These are phyloP conservation scores for Debaryomycetaceae sp. DNA, from an alignment of 1,139 yeast species.

Conservation along the genomic window DNA sequence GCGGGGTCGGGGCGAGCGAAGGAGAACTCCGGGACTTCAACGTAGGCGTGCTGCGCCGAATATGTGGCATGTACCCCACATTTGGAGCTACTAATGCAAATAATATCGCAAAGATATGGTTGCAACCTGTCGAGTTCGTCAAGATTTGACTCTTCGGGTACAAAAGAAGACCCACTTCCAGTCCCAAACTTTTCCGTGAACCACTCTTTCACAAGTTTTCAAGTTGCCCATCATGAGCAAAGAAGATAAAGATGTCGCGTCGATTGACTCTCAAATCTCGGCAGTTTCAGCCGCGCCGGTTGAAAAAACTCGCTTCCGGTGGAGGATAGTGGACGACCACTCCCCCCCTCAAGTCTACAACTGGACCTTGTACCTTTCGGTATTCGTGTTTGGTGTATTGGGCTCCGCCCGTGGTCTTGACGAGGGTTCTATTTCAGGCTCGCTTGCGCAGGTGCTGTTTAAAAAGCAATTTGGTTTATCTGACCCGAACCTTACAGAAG, in stretches of 20 bases:
- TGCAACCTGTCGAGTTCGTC: too few species aligned
- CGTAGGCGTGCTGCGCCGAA: too few species aligned
- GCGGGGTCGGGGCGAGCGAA: too few species aligned
- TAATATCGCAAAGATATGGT: too few species aligned
- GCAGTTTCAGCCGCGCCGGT: background rate
- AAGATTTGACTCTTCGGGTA: too few species aligned
- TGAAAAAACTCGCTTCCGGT: constrained; percentile 15
- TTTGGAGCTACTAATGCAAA: too few species aligned
- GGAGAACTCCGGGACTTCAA: too few species aligned
- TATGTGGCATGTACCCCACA: too few species aligned
- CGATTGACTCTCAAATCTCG: constrained; percentile 1
- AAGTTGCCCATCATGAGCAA: constrained; percentile 4
- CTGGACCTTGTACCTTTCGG: constrained; percentile 40
- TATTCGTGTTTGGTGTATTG: constrained; percentile 51
- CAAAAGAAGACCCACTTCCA: too few species aligned
- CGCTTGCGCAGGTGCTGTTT: constrained; percentile 42
- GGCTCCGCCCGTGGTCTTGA: constrained; percentile 62
- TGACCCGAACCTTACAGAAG: constrained; percentile 31
- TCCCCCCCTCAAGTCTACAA: constrained; percentile 51
- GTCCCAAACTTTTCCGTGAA: too few species aligned
- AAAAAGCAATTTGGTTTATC: constrained; percentile 39
- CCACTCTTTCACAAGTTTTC: too few species aligned
- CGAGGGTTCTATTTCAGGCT: constrained; percentile 52
- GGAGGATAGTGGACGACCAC: constrained; percentile 29
- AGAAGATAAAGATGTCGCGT: constrained; percentile 5